Conservation (phyloP, 345 rosid species). For the Gynandropsis gynandra region DNA sequence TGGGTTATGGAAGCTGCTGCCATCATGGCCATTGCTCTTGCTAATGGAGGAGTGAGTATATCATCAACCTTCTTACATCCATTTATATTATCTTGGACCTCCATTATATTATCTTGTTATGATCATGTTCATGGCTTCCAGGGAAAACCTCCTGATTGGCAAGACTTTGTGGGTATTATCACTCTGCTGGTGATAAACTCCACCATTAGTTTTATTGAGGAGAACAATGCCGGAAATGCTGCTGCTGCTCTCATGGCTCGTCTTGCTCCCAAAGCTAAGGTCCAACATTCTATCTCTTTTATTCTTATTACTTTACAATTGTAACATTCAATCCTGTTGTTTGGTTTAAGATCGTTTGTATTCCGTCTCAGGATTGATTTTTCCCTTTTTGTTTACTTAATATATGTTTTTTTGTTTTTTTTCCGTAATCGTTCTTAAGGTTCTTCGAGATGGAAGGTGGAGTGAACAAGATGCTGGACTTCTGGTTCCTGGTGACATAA, state of each 20-base stretch:
- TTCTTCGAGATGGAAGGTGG: conserved; percentile 97
- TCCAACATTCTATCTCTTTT: conserved; percentile 24
- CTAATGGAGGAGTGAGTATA: conserved; percentile 88
- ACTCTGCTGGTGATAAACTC: conserved; percentile 84
- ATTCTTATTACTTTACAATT: conserved; percentile 4
- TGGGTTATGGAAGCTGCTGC: conserved; percentile 99
- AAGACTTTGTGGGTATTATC: conserved; percentile 91
- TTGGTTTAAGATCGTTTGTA: conserved; percentile 1
- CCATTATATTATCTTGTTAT: not conserved
- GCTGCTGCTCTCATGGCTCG: conserved; percentile 99
- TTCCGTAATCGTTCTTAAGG: conserved; percentile 35
- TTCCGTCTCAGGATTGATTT: conserved; percentile 1
- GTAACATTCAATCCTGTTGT: not conserved
- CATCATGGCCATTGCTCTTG: conserved; percentile 97
- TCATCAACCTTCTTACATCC: conserved; percentile 5
- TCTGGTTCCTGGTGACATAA: conserved; percentile 87
- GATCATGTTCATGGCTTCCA: conserved; percentile 21
- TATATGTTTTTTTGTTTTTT: not conserved
- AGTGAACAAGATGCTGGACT: conserved; percentile 81
- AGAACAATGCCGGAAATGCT: conserved; percentile 95
- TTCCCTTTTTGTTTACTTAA: not conserved
- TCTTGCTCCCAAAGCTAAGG: conserved; percentile 96
- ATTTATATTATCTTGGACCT: not conserved
- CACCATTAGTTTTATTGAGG: conserved; percentile 95
- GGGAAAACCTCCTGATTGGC: conserved; percentile 99